Conservation (phyloP, 495 filamentous ascomycete genomes). For the Pseudomonodictys pantanalensis region DNA sequence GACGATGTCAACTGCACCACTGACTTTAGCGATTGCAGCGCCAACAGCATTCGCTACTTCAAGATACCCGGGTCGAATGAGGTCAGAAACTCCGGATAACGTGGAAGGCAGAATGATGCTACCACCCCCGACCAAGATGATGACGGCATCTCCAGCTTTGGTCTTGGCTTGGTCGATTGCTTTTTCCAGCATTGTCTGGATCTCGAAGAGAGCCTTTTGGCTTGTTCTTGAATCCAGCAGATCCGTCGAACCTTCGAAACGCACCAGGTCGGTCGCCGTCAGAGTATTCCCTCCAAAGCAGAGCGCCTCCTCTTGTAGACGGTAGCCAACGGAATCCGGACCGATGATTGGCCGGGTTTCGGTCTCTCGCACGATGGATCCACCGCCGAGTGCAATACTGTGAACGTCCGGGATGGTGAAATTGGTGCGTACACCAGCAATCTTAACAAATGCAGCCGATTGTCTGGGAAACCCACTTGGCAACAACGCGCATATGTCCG, state of each 20-base stretch:
- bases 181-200: conserved; percentile 37
- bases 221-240: neutral
- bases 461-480: conserved; percentile 55
- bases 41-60: conserved; percentile 54
- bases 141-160: conserved; percentile 44
- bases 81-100: conserved; percentile 21
- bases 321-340: neutral
- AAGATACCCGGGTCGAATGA: conserved; percentile 16
- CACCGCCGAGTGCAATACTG: conserved; percentile 53
- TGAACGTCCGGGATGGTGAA: conserved; percentile 55
- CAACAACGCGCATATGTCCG: conserved; percentile 52
- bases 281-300: neutral
- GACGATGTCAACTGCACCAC: conserved; percentile 47
- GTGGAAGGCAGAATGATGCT: conserved; percentile 9
- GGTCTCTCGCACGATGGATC: conserved; percentile 48
- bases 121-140: conserved; percentile 44
- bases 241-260: neutral
- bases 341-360: conserved; percentile 5
- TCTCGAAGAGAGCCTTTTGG: conserved; percentile 5
- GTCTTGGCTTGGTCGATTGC: conserved; percentile 50
- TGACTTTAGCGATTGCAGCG: conserved; percentile 55
- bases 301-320: neutral
- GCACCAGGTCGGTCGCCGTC: neutral
- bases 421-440: conserved; percentile 53
- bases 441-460: conserved; percentile 50